phyloP scores from a whole-genome alignment of 192 early-diverging fungal species.

The Coemansia sp. region DNA sequence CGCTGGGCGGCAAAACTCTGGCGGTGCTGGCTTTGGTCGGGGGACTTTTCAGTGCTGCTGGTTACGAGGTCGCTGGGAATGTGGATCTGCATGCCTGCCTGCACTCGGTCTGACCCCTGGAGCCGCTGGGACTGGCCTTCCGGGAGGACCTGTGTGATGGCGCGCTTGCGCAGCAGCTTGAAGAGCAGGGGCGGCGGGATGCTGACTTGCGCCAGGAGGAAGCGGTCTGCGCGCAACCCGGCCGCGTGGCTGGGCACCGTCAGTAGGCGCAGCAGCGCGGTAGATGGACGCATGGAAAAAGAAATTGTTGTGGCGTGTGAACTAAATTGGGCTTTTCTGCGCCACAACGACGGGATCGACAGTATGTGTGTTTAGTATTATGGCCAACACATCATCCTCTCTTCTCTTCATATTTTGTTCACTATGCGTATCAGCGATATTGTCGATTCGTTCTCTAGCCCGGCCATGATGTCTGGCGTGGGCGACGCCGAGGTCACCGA shows the following conservation, averaged over 20 bases:
- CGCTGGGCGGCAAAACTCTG: slow-evolving; percentile 2
- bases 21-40: neutral
- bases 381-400: neutral
- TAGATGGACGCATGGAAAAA: neutral
- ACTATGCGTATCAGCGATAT: neutral
- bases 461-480: slow-evolving; percentile 7
- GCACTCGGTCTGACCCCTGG: slow-evolving; percentile 24
- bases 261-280: neutral
- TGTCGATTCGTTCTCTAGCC: neutral
- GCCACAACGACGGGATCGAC: neutral
- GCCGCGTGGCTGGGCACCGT: slow-evolving; percentile 17
- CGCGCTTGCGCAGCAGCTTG: slow-evolving; percentile 29
- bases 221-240: slow-evolving; percentile 26
- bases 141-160: slow-evolving; percentile 5
- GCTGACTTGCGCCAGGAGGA: neutral
- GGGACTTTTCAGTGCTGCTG: neutral
- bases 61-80: slow-evolving; percentile 16
- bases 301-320: neutral
- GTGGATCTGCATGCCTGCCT: slow-evolving; percentile 23
- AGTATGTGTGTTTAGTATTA: no score
- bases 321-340: no score
- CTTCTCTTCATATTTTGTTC: neutral
- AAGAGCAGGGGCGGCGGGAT: slow-evolving; percentile 18
- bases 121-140: neutral
- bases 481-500: slow-evolving; percentile 16